phyloP scores from a whole-genome alignment of 768 basidiomycete species.

The Daedaleopsis sinensis region DNA sequence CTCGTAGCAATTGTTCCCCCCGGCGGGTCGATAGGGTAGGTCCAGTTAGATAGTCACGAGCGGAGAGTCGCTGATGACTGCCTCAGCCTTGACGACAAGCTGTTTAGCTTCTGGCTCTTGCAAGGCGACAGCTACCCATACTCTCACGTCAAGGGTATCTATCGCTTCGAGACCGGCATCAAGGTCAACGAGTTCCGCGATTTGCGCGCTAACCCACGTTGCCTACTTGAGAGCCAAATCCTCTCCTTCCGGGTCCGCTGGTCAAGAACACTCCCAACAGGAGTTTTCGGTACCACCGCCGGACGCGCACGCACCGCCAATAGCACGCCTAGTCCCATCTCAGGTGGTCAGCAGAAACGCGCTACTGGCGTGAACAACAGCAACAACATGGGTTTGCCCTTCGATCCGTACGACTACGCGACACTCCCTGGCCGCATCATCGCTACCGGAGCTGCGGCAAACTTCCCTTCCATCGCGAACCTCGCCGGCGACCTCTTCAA shows the following conservation, averaged over 20 bases:
- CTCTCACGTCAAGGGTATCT: conserved; percentile 83
- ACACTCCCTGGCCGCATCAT: conserved; percentile 69
- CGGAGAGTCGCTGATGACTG: background rate
- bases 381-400: conserved; percentile 63
- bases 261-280: conserved; percentile 71
- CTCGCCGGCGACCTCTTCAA: conserved; percentile 85
- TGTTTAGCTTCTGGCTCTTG: conserved; percentile 88
- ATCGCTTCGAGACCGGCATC: conserved; percentile 85
- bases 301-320: conserved; percentile 34
- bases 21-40: conserved; percentile 85
- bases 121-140: conserved; percentile 78
- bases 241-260: conserved; percentile 83
- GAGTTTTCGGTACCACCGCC: conserved; percentile 55
- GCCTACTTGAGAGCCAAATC: conserved; percentile 80
- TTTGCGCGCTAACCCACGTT: conserved; percentile 85
- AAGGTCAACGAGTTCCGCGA: conserved; percentile 90
- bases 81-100: conserved; percentile 83
- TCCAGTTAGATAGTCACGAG: conserved; percentile 10
- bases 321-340: conserved; percentile 29
- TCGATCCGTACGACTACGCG: conserved; percentile 77
- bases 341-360: conserved; percentile 18
- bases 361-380: conserved; percentile 26
- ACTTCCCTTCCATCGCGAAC: conserved; percentile 82
- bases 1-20: conserved; percentile 90
- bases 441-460: conserved; percentile 78